phyloP scores from a whole-genome alignment of 2,329 filamentous ascomycete genomes.

The Xylariaceae sp. region DNA sequence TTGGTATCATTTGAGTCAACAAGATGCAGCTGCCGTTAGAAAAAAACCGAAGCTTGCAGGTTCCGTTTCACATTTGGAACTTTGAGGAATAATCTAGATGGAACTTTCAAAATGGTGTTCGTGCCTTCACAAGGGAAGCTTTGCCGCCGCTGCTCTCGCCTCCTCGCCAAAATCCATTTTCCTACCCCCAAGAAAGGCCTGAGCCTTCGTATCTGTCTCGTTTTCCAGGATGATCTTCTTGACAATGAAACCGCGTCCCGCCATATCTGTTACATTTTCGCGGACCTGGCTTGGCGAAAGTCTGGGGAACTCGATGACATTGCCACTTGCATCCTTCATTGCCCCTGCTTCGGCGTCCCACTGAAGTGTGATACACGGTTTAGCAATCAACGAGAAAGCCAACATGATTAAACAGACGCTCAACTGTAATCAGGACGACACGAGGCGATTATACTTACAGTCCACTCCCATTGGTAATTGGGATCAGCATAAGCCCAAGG shows the following conservation, averaged over 20 bases:
- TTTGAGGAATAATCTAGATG: too few relatives aligned
- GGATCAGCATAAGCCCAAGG: conserved; percentile 29
- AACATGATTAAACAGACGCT: too few relatives aligned
- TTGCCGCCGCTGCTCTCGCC: conserved; percentile 8
- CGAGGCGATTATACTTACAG: neutral
- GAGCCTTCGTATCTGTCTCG: conserved; percentile 22
- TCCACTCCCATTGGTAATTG: conserved; percentile 27
- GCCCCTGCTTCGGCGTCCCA: conserved; percentile 24
- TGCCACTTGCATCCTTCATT: conserved; percentile 17
- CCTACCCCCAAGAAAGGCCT: conserved; percentile 21
- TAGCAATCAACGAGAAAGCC: too few relatives aligned
- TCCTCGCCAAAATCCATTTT: conserved; percentile 28
- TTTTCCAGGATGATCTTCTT: conserved; percentile 29
- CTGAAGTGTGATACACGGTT: too few relatives aligned
- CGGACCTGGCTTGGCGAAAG: conserved; percentile 8
- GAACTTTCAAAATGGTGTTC: too few relatives aligned
- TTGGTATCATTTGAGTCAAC: too few relatives aligned
- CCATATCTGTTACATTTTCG: conserved; percentile 17
- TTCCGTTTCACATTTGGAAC: too few relatives aligned
- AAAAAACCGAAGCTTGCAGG: too few relatives aligned
- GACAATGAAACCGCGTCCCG: conserved; percentile 22
- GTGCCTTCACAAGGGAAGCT: too few relatives aligned
- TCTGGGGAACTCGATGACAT: conserved; percentile 22
- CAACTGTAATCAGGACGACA: neutral
- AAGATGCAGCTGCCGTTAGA: too few relatives aligned